Base-by-base conservation (phyloP, 352 stramenopile species). In the Globisporangium solare region DNA sequence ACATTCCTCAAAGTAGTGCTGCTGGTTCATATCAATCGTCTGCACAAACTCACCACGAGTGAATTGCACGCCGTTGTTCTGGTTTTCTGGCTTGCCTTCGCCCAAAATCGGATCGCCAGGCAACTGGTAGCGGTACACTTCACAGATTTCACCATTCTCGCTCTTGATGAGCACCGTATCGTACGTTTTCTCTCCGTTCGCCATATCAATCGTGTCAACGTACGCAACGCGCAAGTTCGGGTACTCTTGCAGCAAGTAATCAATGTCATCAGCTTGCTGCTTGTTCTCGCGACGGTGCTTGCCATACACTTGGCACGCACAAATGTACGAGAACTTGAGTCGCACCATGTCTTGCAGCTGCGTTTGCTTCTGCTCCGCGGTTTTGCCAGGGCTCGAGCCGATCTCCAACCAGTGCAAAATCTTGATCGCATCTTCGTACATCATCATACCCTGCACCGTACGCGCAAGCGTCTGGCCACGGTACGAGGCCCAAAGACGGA, bases 21-120 rank as follows among this genome's bases (percentile, higher is more conserved):
- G 71, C 68, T 94, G 84, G 66, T 94, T 94, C 84, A 92, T 92
- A 74, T 94, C 84, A 32, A 94, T 94, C n/a, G 82, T 91, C 71
- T 94, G 84, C 22, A 94, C 64, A 31, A 89, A 92, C 66, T 94
- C 84, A 43, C 84, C 84, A 43, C 82, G 82, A 8, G 84, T 92
- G 58, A 94, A 94, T 32, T 76, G 71, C 12, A 80, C 60, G 5
- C 80, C 84, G 46, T 92, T 90, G 68, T 94, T 94, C 64, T 94
- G 84, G 70, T 94, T 94, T 59, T 92, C 82, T 14, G 82, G 82
- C 58, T 94, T 94, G 39, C 82, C 84, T 61, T 94, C 82, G 13
- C 84, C 84, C 8, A 94, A 41, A 50, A 94, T 87, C 41, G 84
- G 84, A 51, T 94, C 80, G 18, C 84, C 84, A n/a, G 84, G 84